Evolutionary conservation across 768 basidiomycete genomes (phyloP).

Genomic region (Pleurotus tuber-regium): DNA sequence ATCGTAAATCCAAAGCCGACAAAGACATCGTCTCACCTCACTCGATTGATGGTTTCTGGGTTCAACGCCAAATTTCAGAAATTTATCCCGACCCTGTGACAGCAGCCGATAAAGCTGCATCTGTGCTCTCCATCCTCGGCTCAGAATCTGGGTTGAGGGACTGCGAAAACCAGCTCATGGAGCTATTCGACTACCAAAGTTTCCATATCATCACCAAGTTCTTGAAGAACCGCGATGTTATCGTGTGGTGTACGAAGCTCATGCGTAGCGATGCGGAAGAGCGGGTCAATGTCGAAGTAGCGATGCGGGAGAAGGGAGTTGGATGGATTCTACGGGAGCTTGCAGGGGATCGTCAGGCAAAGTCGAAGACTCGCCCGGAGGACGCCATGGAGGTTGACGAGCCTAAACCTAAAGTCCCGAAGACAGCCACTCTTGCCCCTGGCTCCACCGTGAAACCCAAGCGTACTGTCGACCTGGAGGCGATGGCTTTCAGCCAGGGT

Average conservation of each 20-base stretch:
- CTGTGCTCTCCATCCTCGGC: conserved; percentile 80
- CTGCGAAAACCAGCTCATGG: conserved; percentile 95
- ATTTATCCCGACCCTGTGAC: conserved; percentile 94
- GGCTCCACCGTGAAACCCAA: conserved; percentile 88
- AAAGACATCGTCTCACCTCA: conserved; percentile 86
- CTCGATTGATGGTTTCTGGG: conserved; percentile 96
- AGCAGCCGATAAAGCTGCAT: conserved; percentile 84
- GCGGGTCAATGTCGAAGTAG: conserved; percentile 90
- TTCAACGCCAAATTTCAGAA: conserved; percentile 89
- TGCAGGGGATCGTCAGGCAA: conserved; percentile 73
- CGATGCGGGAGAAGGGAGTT: conserved; percentile 96
- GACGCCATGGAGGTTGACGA: conserved; percentile 84
- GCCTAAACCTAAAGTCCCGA: conserved; percentile 59
- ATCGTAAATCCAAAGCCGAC: conserved; percentile 53
- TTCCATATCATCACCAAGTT: conserved; percentile 89
- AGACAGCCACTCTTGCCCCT: conserved; percentile 83
- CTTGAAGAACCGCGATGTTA: conserved; percentile 91
- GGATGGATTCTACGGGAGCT: conserved; percentile 95
- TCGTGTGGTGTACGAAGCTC: conserved; percentile 98
- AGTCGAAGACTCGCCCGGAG: conserved; percentile 27
- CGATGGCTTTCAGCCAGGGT: conserved; percentile 95
- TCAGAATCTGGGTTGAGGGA: conserved; percentile 89
- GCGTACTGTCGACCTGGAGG: conserved; percentile 82
- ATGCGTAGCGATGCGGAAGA: conserved; percentile 88
- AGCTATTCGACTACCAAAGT: conserved; percentile 90